phyloP scores from a whole-genome alignment of 495 filamentous ascomycete genomes.

The Xylaria venustula region DNA sequence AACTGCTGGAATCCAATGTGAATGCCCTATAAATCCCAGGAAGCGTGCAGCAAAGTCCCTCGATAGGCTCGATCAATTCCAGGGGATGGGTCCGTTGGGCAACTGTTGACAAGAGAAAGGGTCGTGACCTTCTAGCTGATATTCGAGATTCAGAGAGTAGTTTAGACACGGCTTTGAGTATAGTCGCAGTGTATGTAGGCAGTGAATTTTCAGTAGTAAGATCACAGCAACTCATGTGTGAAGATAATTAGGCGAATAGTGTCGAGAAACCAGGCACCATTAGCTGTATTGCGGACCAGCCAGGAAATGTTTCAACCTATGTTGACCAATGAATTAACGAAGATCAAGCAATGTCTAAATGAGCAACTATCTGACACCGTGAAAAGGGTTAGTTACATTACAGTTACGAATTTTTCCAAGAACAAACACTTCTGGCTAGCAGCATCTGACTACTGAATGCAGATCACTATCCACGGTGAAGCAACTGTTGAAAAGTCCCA shows the following conservation, averaged over 20 bases:
- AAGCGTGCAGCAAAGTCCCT: not conserved
- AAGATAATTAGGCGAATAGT: not conserved
- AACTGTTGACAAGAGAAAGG: not conserved
- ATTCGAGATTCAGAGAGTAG: not conserved
- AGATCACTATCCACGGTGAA: not conserved
- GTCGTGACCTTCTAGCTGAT: not conserved
- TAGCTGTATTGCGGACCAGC: not conserved
- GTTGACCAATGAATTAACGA: not conserved
- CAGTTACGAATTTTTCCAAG: not conserved
- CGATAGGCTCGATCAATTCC: not conserved
- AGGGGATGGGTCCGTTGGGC: not conserved
- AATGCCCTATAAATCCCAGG: not conserved
- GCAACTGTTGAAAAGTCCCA: not conserved
- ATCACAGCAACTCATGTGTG: not conserved
- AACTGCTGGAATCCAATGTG: not conserved
- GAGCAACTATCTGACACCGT: not conserved
- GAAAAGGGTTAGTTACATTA: not conserved
- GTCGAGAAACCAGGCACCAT: not conserved
- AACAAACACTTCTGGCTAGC: not conserved
- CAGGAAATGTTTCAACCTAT: not conserved
- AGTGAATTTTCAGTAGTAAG: not conserved
- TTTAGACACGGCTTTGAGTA: not conserved
- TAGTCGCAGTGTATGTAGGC: not conserved
- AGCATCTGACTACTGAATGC: not conserved
- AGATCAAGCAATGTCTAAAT: not conserved